These are phyloP conservation scores for Aspergillus asperescens DNA, from an alignment of 495 filamentous ascomycete genomes.

Conservation along the genomic window DNA sequence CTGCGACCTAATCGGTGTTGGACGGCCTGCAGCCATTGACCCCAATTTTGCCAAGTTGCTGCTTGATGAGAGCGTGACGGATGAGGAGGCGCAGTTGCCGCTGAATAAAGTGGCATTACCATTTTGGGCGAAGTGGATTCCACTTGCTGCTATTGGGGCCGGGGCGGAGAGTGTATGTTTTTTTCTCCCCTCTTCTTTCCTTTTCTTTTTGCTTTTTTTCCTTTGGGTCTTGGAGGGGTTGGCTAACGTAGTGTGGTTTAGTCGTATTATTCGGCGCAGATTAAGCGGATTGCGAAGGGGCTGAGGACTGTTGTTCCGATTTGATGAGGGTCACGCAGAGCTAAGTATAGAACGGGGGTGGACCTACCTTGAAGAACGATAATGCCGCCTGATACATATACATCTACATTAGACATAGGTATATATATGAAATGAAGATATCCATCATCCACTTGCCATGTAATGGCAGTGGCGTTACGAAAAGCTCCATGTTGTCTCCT, in stretches of 20 bases:
- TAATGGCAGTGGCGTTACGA: too few species aligned
- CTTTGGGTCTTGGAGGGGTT: not conserved
- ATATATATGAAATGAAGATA: too few species aligned
- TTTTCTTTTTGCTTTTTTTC: not conserved
- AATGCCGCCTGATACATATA: too few species aligned
- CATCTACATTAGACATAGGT: too few species aligned
- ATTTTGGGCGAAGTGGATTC: conserved; percentile 30
- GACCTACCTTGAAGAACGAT: too few species aligned
- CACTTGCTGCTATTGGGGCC: conserved; percentile 37
- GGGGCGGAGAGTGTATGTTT: conserved; percentile 41
- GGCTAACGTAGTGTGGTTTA: conserved; percentile 9
- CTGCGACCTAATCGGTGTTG: conserved; percentile 57
- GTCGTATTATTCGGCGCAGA: conserved; percentile 39
- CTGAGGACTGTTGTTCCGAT: conserved; percentile 29
- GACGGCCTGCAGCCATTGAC: conserved; percentile 46
- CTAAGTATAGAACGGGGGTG: not conserved
- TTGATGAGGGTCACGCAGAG: too few species aligned
- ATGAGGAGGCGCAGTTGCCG: conserved; percentile 43
- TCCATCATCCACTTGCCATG: too few species aligned
- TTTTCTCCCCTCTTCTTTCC: conserved; percentile 3
- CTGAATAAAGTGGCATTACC: conserved; percentile 32
- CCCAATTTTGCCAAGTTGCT: conserved; percentile 46
- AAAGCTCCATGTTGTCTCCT: too few species aligned
- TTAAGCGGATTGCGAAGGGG: conserved; percentile 34
- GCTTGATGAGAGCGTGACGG: conserved; percentile 47